These are phyloP conservation scores for Aspergillus sp. DNA, from an alignment of 2,329 filamentous ascomycete species.

Conservation along the genomic window DNA sequence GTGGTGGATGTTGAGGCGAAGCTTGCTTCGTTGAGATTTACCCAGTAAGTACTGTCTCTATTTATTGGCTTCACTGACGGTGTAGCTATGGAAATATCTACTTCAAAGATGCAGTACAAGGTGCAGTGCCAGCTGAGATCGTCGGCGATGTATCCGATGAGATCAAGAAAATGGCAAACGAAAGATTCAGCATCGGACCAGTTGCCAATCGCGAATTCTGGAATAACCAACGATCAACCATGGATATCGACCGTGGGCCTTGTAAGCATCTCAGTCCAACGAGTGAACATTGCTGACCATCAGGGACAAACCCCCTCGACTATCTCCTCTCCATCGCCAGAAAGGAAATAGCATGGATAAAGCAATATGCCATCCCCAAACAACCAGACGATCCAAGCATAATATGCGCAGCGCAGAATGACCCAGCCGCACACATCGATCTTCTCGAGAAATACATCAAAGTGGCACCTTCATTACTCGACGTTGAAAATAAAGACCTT, in stretches of 20 bases:
- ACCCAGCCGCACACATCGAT: constrained; percentile 24
- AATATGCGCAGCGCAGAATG: constrained; percentile 20
- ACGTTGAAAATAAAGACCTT: constrained; percentile 13
- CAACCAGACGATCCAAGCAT: constrained; percentile 16
- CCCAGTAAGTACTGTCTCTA: neutral
- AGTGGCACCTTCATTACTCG: constrained; percentile 26
- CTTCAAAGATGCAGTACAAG: constrained; percentile 26
- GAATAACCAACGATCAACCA: constrained; percentile 27
- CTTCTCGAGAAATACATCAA: constrained; percentile 30
- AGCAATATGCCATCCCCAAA: constrained; percentile 19
- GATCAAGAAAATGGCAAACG: constrained; percentile 24
- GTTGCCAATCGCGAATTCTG: constrained; percentile 30
- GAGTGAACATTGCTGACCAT: too few relatives aligned
- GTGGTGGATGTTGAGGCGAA: neutral
- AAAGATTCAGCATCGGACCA: constrained; percentile 35
- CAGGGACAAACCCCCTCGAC: constrained; percentile 29
- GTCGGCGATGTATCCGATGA: constrained; percentile 18
- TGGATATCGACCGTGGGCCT: constrained; percentile 36
- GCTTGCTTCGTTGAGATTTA: too few relatives aligned
- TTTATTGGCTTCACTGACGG: constrained; percentile 4
- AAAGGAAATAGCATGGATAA: constrained; percentile 33
- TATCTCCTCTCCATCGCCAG: constrained; percentile 26
- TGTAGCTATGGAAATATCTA: constrained; percentile 35
- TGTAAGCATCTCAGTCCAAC: constrained; percentile 22
- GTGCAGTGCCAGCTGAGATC: constrained; percentile 24